phyloP scores from a whole-genome alignment of 805 yeast genomes.

The Lachancea mirantina region DNA sequence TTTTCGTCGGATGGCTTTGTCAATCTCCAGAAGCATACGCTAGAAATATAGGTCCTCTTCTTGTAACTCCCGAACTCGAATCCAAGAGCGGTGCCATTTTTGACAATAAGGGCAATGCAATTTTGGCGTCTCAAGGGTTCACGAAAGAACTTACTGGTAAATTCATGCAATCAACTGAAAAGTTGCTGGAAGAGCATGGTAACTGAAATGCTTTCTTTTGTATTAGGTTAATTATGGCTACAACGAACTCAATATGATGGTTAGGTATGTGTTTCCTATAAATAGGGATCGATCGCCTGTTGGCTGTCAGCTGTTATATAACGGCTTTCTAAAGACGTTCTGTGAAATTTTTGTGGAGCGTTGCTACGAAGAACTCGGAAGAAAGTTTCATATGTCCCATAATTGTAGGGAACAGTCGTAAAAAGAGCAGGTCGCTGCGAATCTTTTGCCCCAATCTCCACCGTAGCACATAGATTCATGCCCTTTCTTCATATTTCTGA shows the following conservation, averaged over 20 bases:
- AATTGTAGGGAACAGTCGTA: constrained; percentile 77
- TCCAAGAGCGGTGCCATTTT: constrained; percentile 27
- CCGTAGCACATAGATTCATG: constrained; percentile 95
- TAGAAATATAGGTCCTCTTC: constrained; percentile 24
- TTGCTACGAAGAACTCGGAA: too few relatives aligned
- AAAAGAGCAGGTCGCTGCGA: constrained; percentile 80
- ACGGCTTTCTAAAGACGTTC: too few relatives aligned
- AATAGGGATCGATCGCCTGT: too few relatives aligned
- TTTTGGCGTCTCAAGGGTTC: constrained; percentile 26
- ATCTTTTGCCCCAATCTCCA: constrained; percentile 69
- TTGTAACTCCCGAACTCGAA: constrained; percentile 29
- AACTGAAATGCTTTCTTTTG: too few relatives aligned
- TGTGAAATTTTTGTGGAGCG: too few relatives aligned
- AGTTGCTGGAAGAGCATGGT: too few relatives aligned
- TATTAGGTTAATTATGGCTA: too few relatives aligned
- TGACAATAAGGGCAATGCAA: constrained; percentile 26
- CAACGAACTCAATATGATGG: too few relatives aligned
- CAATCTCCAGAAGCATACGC: constrained; percentile 34
- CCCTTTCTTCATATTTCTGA: constrained; percentile 44
- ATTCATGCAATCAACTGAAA: too few relatives aligned
- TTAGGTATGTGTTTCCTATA: too few relatives aligned
- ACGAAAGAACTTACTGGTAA: constrained; percentile 23
- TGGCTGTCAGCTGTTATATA: too few relatives aligned
- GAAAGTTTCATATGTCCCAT: constrained; percentile 44
- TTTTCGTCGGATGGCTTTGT: constrained; percentile 26